Conservation (phyloP, 2,329 filamentous ascomycete species). For the Exophiala spinifera region DNA sequence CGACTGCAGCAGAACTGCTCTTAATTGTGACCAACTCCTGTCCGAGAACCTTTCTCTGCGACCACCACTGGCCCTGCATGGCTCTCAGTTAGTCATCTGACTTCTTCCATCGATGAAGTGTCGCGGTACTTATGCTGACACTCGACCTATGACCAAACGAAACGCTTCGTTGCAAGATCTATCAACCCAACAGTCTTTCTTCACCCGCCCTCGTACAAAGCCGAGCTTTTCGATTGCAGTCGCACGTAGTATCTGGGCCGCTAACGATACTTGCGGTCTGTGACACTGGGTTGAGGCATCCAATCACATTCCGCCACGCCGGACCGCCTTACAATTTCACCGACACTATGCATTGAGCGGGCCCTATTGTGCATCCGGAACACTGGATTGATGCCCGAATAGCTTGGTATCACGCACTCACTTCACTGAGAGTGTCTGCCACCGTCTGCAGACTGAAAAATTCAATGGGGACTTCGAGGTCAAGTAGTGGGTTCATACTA, state of each 20-base stretch:
- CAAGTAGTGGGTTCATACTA: not conserved
- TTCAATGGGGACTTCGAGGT: not conserved
- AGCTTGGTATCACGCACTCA: constrained; percentile 18
- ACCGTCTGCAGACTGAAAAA: constrained; percentile 7
- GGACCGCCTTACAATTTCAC: constrained; percentile 14
- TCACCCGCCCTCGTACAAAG: not conserved
- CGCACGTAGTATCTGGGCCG: not conserved
- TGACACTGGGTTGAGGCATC: constrained; percentile 6
- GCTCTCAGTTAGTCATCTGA: no score
- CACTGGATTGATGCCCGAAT: constrained; percentile 23
- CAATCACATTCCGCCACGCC: constrained; percentile 25
- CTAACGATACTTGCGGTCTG: not conserved
- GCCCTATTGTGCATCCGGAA: constrained; percentile 12
- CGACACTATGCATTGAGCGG: constrained; percentile 12
- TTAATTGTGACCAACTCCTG: no score
- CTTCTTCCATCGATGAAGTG: no score
- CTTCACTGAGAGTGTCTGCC: constrained; percentile 5
- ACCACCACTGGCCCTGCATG: no score
- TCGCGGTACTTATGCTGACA: no score
- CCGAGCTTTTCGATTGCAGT: not conserved
- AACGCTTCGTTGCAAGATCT: not conserved
- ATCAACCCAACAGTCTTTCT: not conserved
- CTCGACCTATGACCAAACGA: no score
- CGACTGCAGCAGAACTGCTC: no score
- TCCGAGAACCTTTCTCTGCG: no score